Percentiles rank a stretch among this genome's conserved stretches.
Evolutionary conservation across 2,329 filamentous ascomycete genomes (phyloP).

Genomic region (Rhexocercosporidium sp.): DNA sequence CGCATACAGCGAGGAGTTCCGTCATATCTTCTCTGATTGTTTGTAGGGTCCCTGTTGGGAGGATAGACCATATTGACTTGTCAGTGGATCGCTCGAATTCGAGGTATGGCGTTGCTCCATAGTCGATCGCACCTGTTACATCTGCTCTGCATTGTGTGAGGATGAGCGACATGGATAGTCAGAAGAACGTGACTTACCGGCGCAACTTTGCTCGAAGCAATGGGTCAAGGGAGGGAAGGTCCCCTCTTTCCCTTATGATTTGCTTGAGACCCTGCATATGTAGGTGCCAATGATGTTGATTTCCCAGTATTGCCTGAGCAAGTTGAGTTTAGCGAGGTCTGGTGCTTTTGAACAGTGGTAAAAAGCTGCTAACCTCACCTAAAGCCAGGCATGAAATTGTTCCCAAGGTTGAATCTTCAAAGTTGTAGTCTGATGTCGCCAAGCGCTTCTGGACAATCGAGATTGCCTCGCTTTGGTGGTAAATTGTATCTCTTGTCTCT

Average conservation of each 20-base stretch:
- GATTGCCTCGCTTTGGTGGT: slow-evolving; percentile 24
- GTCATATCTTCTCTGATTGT: not conserved
- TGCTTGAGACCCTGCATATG: slow-evolving; percentile 36
- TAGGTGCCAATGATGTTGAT: slow-evolving; percentile 28
- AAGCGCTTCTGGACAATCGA: slow-evolving; percentile 29
- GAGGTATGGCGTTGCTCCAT: slow-evolving; percentile 28
- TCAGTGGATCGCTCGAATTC: slow-evolving; percentile 14
- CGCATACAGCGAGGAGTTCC: not conserved
- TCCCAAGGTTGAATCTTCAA: slow-evolving; percentile 28
- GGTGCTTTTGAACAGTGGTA: not conserved
- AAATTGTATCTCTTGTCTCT: slow-evolving; percentile 28
- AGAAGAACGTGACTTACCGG: slow-evolving; percentile 17
- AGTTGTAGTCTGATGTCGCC: not conserved
- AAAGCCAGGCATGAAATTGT: slow-evolving; percentile 34
- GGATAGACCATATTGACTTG: slow-evolving; percentile 23
- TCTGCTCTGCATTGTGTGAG: slow-evolving; percentile 29
- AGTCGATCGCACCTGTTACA: slow-evolving; percentile 35
- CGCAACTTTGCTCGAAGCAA: slow-evolving; percentile 31
- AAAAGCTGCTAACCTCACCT: slow-evolving; percentile 23
- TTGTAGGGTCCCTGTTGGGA: slow-evolving; percentile 11
- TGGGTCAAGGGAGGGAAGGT: slow-evolving; percentile 12
- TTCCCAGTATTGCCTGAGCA: slow-evolving; percentile 29
- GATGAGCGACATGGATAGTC: not conserved
- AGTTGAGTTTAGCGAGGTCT: not conserved
- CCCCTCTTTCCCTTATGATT: slow-evolving; percentile 23